Percentiles rank a stretch among this genome's conserved stretches.
Conservation (phyloP, 257 asterid genomes). For the Gynochthodes officinalis region DNA sequence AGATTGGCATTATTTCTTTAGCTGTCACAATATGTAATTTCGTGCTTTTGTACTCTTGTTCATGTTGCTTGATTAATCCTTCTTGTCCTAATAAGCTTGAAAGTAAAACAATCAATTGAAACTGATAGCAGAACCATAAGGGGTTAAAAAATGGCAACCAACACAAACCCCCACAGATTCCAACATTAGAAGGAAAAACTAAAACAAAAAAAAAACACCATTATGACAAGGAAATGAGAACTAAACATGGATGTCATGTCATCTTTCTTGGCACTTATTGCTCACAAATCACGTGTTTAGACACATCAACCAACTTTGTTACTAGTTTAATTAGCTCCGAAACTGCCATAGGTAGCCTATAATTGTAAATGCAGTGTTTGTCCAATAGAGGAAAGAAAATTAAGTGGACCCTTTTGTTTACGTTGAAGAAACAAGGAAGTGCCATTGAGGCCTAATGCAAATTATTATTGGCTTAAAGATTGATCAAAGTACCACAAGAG, state of each 20-base stretch:
- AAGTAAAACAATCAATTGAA: not conserved
- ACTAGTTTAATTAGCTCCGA: not conserved
- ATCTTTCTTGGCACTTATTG: not conserved
- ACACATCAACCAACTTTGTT: not conserved
- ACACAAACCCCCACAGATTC: too few relatives aligned
- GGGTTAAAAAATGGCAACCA: not conserved
- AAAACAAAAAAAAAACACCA: not conserved
- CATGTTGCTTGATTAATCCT: not conserved
- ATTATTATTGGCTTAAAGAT: too few relatives aligned
- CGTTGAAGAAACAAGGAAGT: not conserved
- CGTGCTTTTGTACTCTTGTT: too few relatives aligned
- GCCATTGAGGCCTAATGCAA: too few relatives aligned
- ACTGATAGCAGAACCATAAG: not conserved
- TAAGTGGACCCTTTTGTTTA: constrained; percentile 9
- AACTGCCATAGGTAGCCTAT: too few relatives aligned
- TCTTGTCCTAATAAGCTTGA: constrained; percentile 3
- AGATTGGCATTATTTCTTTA: not conserved
- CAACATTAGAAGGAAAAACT: too few relatives aligned
- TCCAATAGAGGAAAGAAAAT: not conserved
- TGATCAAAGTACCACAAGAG: too few relatives aligned
- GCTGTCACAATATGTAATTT: not conserved
- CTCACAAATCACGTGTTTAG: not conserved
- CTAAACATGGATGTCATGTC: not conserved
- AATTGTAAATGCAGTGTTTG: not conserved
- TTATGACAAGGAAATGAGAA: not conserved